phyloP scores from a whole-genome alignment of 106 monocot species.

The Alisma plantagoaquatica region DNA sequence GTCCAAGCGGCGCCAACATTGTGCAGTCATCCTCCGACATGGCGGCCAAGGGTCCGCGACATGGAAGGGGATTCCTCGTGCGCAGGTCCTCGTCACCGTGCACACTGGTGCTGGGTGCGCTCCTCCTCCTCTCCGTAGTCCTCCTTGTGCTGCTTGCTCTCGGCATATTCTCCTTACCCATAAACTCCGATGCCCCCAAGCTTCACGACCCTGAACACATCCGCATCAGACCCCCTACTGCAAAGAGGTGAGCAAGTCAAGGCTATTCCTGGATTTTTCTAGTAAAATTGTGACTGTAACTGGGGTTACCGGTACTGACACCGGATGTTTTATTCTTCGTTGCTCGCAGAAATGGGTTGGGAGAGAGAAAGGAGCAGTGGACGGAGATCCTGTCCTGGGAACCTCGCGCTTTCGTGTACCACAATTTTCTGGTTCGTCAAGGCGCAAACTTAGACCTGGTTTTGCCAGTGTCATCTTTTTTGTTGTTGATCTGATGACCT shows the following conservation, averaged over 20 bases:
- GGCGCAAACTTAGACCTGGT: too few species aligned
- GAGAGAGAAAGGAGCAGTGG: slow-evolving; percentile 31
- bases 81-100: slow-evolving; percentile 34
- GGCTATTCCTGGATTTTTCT: too few species aligned
- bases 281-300: too few species aligned
- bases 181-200: slow-evolving; percentile 16
- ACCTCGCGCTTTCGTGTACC: slow-evolving; percentile 41
- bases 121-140: slow-evolving; percentile 34
- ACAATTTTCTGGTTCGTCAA: slow-evolving; percentile 58
- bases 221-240: background rate
- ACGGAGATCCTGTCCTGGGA: slow-evolving; percentile 47
- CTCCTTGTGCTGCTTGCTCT: slow-evolving; percentile 54
- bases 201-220: background rate
- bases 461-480: too few species aligned
- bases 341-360: slow-evolving; percentile 19
- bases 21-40: background rate
- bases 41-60: slow-evolving; percentile 15
- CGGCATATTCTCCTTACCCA: slow-evolving; percentile 59
- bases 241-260: slow-evolving; percentile 2
- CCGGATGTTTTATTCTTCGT: too few species aligned
- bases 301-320: too few species aligned
- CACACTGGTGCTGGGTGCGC: slow-evolving; percentile 23
- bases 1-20: too few species aligned
- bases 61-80: slow-evolving; percentile 12
- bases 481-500: too few species aligned